Percentiles rank a stretch among this genome's conserved stretches.
Conservation (phyloP, 495 filamentous ascomycete genomes). For the Hypoxylon trugodes region DNA sequence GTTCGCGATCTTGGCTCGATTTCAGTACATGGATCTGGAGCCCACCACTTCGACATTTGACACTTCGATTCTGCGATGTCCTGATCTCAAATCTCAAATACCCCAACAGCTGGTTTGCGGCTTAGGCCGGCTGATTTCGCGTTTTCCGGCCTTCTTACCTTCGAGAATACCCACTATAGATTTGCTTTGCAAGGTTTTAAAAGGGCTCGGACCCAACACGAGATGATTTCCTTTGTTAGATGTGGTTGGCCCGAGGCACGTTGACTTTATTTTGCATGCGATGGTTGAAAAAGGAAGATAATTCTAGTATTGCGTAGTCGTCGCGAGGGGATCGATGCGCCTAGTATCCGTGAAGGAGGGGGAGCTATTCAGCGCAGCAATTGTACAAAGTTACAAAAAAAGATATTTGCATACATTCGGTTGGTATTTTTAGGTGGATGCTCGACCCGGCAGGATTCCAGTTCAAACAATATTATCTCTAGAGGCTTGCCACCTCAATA, state of each 20-base stretch:
- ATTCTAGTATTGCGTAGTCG: conserved; percentile 12
- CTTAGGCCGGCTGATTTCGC: conserved; percentile 35
- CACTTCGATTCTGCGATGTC: conserved; percentile 39
- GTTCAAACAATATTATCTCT: conserved; percentile 27
- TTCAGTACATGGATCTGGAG: conserved; percentile 42
- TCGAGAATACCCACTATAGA: conserved; percentile 57
- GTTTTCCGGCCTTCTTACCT: conserved; percentile 44
- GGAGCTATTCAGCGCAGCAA: conserved; percentile 10
- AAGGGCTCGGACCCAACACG: conserved; percentile 37
- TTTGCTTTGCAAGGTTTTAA: conserved; percentile 40
- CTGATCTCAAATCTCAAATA: conserved; percentile 46
- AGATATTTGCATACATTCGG: conserved; percentile 28
- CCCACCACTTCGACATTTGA: conserved; percentile 37
- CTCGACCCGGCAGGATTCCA: conserved; percentile 22
- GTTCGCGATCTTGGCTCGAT: conserved; percentile 43
- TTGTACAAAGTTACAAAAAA: conserved; percentile 38
- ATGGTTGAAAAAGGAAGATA: conserved; percentile 26
- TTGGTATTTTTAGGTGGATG: conserved; percentile 23
- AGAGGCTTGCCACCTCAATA: conserved; percentile 31
- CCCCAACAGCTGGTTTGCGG: conserved; percentile 40
- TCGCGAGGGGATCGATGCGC: conserved; percentile 13
- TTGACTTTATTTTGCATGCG: conserved; percentile 22
- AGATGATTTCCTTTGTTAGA: conserved; percentile 47
- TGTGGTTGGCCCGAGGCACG: conserved; percentile 23
- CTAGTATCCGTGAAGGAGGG: conserved; percentile 9